phyloP scores from a whole-genome alignment of 148 eudicot genomes.

The Chenopodium suecicum region DNA sequence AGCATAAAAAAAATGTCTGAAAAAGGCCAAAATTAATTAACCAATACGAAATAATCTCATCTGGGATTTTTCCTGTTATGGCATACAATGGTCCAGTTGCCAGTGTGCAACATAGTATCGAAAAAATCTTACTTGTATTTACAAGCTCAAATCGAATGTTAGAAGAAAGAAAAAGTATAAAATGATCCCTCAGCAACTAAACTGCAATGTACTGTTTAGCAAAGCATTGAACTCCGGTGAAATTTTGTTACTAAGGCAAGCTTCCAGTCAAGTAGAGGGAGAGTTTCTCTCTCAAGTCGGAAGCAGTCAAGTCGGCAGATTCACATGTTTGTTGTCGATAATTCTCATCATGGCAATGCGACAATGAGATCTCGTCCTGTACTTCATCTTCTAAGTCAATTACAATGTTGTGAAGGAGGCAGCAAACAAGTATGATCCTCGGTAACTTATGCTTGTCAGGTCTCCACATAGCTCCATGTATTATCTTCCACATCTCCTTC shows the following conservation, averaged over 20 bases:
- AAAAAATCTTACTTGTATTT: constrained; percentile 17
- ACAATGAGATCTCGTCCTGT: constrained; percentile 45
- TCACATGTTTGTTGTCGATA: constrained; percentile 61
- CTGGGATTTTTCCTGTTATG: constrained; percentile 4
- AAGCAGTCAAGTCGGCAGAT: constrained; percentile 49
- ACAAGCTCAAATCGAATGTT: constrained; percentile 18
- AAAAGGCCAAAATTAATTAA: neutral
- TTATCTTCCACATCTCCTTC: constrained; percentile 82
- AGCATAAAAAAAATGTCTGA: too few relatives aligned
- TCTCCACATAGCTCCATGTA: constrained; percentile 83
- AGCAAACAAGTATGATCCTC: constrained; percentile 77
- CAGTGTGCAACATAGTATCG: constrained; percentile 21
- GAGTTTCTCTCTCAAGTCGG: constrained; percentile 52
- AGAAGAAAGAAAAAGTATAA: neutral
- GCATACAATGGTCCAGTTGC: neutral
- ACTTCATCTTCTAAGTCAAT: constrained; percentile 79
- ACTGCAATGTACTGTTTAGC: constrained; percentile 1
- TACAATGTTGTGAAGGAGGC: constrained; percentile 78
- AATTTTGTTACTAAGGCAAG: constrained; percentile 12
- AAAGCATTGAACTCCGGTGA: neutral
- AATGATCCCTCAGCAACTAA: constrained; percentile 4
- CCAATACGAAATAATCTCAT: neutral
- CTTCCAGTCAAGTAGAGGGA: constrained; percentile 48
- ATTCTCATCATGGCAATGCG: constrained; percentile 52
- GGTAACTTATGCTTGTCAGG: constrained; percentile 84